Evolutionary conservation across 1,284 basidiomycete genomes (phyloP), one percentile per base, ranked within the genome.

Genomic region (Heliocybe sulcata): DNA sequence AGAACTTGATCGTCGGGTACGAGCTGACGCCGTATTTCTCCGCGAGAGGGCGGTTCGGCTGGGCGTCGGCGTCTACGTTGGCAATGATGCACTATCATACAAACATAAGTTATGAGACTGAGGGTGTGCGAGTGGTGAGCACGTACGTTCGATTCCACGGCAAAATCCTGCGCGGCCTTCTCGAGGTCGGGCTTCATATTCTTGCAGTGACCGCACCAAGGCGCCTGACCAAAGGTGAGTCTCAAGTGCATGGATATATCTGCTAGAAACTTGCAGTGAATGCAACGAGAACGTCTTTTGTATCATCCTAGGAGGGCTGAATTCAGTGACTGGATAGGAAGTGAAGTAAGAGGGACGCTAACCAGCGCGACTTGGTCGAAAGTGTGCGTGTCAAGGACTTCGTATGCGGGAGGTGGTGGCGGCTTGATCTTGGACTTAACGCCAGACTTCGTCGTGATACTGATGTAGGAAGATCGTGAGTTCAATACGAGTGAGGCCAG

Each of bases 1-100:
- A 98, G 79, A 96, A 97, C 70, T 92, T 94, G 76, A 99, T 84
- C 16, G 94, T 98, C 0, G 96, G 96, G 84, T 82, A 90, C 58
- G 83, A 81, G 38, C 72, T 68, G 57, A 97, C 79, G 12, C 77
- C 88, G 67, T 93, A 94, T 63, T 83, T 81, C 51, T 71, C 63
- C n/a, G 88, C 86, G 56, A 98, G 72, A 25, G 79, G 81, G 63
- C 81, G 80, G 79, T 97, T 96, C 63, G 77, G 76, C 58, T 83
- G 79, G 53, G 89, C 87, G 67, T 98, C 94, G 26, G 90, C 94
- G 70, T 99, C 87, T 61, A 98, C 76, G 69, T 96, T 92, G 26
- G 93, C 94, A 54, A 98, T 81, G 55, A 96, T 71, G 65, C 91
- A 93, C 83, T 92, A 4, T 51, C 3, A 55, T 31, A 51, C 35